Evolutionary conservation across 176 grass and related monocot species (phyloP).

Genomic region (Phyllostachys edulis): DNA sequence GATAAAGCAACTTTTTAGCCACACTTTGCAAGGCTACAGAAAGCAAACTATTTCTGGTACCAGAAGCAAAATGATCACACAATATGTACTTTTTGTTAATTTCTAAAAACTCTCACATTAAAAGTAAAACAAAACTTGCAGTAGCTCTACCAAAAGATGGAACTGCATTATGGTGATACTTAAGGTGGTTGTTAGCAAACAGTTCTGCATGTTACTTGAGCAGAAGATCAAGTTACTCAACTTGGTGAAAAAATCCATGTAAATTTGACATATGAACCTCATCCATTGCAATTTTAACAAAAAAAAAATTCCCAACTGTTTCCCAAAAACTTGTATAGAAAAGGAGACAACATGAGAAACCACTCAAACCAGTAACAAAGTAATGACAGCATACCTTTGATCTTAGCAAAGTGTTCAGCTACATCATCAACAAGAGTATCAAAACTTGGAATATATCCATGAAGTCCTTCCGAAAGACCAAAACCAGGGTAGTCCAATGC

Average conservation of each 20-base stretch:
- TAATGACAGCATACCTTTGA: slow-evolving; percentile 67
- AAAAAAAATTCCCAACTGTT: not conserved
- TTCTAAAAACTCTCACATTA: not conserved
- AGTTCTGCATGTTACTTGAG: not conserved
- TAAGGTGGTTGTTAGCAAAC: not conserved
- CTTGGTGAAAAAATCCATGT: not conserved
- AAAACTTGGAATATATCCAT: slow-evolving; percentile 91
- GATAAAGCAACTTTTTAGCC: not conserved
- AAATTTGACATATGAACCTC: slow-evolving; percentile 2
- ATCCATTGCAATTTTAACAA: not conserved
- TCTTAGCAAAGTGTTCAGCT: slow-evolving; percentile 69
- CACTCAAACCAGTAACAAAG: not conserved
- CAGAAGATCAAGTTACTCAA: slow-evolving; percentile 8
- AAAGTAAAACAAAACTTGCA: not conserved
- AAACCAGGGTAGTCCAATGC: slow-evolving; percentile 94
- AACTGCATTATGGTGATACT: not conserved
- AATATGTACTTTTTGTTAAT: not conserved
- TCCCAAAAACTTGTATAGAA: not conserved
- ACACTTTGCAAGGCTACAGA: not conserved
- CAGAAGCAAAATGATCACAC: not conserved
- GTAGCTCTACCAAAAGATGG: no score
- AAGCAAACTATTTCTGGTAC: not conserved
- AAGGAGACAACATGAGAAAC: not conserved
- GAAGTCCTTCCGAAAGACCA: slow-evolving; percentile 95
- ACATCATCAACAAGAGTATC: slow-evolving; percentile 73